Percentiles rank a stretch among this genome's conserved stretches.
Conservation (phyloP, 345 rosid species). For the Erucastrum elatum region DNA sequence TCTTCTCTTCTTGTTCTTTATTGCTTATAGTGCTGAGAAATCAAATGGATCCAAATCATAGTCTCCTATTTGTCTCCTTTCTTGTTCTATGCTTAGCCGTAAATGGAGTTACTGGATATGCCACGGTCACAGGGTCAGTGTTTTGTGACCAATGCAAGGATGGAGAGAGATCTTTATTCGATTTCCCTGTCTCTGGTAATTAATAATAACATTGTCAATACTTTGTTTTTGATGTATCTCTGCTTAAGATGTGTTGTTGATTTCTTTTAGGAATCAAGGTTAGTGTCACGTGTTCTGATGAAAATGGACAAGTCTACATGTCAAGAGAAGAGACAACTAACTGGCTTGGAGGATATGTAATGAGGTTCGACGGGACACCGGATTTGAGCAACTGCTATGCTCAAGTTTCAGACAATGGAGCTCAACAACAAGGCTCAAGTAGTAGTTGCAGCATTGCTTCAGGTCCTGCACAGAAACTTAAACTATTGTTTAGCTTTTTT, state of each 20-base stretch:
- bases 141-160: slow-evolving; percentile 95
- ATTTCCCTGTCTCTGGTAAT: slow-evolving; percentile 70
- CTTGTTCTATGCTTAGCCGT: slow-evolving; percentile 53
- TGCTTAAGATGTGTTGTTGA: slow-evolving; percentile 1
- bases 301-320: slow-evolving; percentile 59
- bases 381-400: slow-evolving; percentile 75
- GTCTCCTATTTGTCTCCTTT: slow-evolving; percentile 44
- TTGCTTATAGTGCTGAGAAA: slow-evolving; percentile 31
- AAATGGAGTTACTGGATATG: slow-evolving; percentile 53
- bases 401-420: slow-evolving; percentile 53
- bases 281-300: slow-evolving; percentile 57
- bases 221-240: neutral
- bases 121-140: slow-evolving; percentile 69
- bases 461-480: slow-evolving; percentile 63
- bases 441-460: slow-evolving; percentile 52
- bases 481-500: slow-evolving; percentile 56
- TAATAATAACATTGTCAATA: neutral
- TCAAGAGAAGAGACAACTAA: slow-evolving; percentile 74
- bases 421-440: slow-evolving; percentile 42
- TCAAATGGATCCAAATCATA: slow-evolving; percentile 49
- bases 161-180: slow-evolving; percentile 69
- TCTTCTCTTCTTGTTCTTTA: slow-evolving; percentile 23
- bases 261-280: slow-evolving; percentile 65
- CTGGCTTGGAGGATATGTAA: slow-evolving; percentile 64
- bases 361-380: slow-evolving; percentile 75